A percentile compares a stretch with the other conserved stretches of the same genome.
Evolutionary conservation across 164 flowering plant genomes (phyloP).

Genomic region (Protea cynaroides): DNA sequence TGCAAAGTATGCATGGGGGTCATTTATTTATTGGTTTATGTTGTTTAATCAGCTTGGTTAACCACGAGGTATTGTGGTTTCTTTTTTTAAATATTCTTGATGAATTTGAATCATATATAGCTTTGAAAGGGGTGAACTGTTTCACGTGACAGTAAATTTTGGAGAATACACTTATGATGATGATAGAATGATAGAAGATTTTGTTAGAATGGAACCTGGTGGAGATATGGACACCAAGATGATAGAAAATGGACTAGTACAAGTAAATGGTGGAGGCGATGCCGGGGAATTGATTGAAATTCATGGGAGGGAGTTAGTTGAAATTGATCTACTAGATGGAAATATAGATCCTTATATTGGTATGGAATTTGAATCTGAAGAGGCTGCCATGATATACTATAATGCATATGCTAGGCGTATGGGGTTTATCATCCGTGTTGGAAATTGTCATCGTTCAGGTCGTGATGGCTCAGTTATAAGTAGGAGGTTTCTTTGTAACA

Average conservation of each 20-base stretch:
- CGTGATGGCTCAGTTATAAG: conserved; percentile 18
- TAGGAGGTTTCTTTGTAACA: conserved; percentile 21
- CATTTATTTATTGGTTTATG: too few relatives aligned
- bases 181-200: conserved; percentile 10
- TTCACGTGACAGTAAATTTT: conserved; percentile 17
- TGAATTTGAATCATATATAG: background rate
- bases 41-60: background rate
- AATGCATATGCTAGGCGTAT: conserved; percentile 20
- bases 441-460: conserved; percentile 19
- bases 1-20: too few relatives aligned
- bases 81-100: background rate
- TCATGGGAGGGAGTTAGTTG: conserved; percentile 5
- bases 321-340: conserved; percentile 3
- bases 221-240: conserved; percentile 11
- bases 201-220: conserved; percentile 10
- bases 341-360: conserved; percentile 17
- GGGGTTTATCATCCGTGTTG: conserved; percentile 22
- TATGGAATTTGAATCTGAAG: conserved; percentile 27
- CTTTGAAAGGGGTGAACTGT: conserved; percentile 1
- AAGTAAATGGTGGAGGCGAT: conserved; percentile 7
- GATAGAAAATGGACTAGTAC: conserved; percentile 8
- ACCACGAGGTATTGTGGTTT: too few relatives aligned
- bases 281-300: conserved; percentile 4
- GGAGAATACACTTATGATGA: conserved; percentile 11
- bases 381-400: conserved; percentile 24